A percentile compares a stretch with the other conserved stretches of the same genome.
Evolutionary conservation across 2,329 filamentous ascomycete genomes (phyloP).

Genomic region (Fusarium torreyae): DNA sequence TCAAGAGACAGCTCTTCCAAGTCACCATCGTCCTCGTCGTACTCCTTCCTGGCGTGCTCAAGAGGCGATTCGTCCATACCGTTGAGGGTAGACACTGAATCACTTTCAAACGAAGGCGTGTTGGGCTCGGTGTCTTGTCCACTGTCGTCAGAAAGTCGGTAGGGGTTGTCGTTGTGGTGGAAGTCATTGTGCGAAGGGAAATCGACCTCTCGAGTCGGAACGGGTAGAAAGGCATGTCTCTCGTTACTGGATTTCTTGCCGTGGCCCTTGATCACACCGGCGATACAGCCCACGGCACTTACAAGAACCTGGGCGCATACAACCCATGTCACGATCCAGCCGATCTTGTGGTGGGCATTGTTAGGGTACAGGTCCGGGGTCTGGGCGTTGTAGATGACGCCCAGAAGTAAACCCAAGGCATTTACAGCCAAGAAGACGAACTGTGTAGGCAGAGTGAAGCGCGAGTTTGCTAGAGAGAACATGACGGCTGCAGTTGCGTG

Average conservation of each 20-base stretch:
- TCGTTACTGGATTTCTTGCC: conserved; percentile 1
- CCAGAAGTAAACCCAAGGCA: conserved; percentile 74
- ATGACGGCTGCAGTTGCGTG: conserved; percentile 75
- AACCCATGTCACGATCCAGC: conserved; percentile 86
- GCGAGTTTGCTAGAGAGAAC: conserved; percentile 86
- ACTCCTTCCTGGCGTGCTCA: conserved; percentile 62
- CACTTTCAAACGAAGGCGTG: conserved; percentile 76
- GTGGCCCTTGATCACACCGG: conserved; percentile 45
- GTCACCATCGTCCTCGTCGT: conserved; percentile 65
- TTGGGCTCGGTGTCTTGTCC: conserved; percentile 81
- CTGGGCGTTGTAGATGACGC: conserved; percentile 80
- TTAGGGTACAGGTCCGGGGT: conserved; percentile 90
- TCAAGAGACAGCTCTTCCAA: conserved; percentile 48
- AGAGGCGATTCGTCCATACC: conserved; percentile 59
- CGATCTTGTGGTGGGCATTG: conserved; percentile 90
- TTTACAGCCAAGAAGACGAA: conserved; percentile 77
- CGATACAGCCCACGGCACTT: conserved; percentile 74
- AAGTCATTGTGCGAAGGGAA: conserved; percentile 59
- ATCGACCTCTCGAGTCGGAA: conserved; percentile 62
- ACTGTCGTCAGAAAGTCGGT: conserved; percentile 78
- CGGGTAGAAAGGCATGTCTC: conserved; percentile 71
- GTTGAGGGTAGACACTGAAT: conserved; percentile 71
- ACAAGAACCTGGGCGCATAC: conserved; percentile 79
- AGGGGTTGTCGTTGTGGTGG: conserved; percentile 64
- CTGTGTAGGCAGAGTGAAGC: conserved; percentile 79